Percentiles rank a stretch among this genome's conserved stretches.
These are phyloP conservation scores for Cornus controversa DNA, from an alignment of 148 eudicot species.

Conservation along the genomic window DNA sequence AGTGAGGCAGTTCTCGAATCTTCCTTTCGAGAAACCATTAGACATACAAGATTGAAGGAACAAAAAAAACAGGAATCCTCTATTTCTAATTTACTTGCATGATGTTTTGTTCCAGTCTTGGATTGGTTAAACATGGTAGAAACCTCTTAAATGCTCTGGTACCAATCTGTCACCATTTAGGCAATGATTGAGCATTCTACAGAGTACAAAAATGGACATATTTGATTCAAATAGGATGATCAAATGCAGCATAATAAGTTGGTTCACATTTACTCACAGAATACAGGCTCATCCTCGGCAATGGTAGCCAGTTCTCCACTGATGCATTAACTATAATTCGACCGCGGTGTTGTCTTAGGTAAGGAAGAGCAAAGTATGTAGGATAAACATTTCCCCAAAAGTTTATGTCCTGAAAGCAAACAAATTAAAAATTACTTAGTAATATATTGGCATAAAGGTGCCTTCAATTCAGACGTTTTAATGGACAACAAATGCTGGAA, in stretches of 20 bases:
- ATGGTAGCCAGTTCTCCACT: constrained; percentile 89
- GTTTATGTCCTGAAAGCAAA: constrained; percentile 65
- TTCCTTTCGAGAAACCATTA: too few species aligned
- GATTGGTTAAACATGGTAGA: too few species aligned
- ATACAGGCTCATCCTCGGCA: constrained; percentile 91
- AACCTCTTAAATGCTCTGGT: not conserved
- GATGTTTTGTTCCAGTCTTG: too few species aligned
- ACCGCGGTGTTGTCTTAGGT: constrained; percentile 59
- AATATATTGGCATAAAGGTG: not conserved
- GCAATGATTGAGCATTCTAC: not conserved
- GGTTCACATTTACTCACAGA: constrained; percentile 52
- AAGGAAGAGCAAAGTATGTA: constrained; percentile 80
- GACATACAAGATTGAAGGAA: too few species aligned
- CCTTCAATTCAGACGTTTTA: not conserved
- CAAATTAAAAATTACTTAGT: constrained; percentile 4
- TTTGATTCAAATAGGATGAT: not conserved
- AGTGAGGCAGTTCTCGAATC: too few species aligned
- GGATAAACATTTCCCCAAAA: constrained; percentile 98
- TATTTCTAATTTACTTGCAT: too few species aligned
- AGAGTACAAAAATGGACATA: not conserved
- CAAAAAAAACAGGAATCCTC: too few species aligned
- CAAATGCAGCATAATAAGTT: not conserved
- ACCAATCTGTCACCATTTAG: not conserved
- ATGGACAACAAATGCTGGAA: not conserved
- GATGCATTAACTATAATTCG: constrained; percentile 83